These are phyloP conservation scores for Byssochlamys sp. DNA, from an alignment of 2,329 filamentous ascomycete species.

Conservation along the genomic window DNA sequence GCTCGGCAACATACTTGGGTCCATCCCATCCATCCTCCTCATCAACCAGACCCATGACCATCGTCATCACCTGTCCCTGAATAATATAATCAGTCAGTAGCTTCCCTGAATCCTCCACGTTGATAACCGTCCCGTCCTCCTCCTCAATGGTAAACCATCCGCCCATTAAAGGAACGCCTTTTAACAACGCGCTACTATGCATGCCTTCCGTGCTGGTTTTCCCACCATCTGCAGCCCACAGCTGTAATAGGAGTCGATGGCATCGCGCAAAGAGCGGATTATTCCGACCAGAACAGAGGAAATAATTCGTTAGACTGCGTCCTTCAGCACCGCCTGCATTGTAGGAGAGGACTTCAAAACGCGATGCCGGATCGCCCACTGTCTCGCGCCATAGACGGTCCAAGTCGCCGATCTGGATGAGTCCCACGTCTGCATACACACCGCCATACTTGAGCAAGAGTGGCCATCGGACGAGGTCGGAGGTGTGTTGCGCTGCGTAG, in stretches of 20 bases:
- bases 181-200: slow-evolving; percentile 39
- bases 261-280: slow-evolving; percentile 43
- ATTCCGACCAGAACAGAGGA: slow-evolving; percentile 29
- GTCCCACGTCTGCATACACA: slow-evolving; percentile 49
- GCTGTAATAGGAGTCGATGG: slow-evolving; percentile 42
- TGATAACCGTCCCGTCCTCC: slow-evolving; percentile 20
- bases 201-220: slow-evolving; percentile 44
- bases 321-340: slow-evolving; percentile 28
- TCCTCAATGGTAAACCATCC: slow-evolving; percentile 17
- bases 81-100: slow-evolving; percentile 50
- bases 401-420: slow-evolving; percentile 50
- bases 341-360: slow-evolving; percentile 42
- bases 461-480: slow-evolving; percentile 50
- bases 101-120: slow-evolving; percentile 31
- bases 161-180: slow-evolving; percentile 33
- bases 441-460: slow-evolving; percentile 49
- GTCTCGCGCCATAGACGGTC: slow-evolving; percentile 45
- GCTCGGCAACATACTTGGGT: slow-evolving; percentile 40
- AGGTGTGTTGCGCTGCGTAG: slow-evolving; percentile 46
- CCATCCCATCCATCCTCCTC: slow-evolving; percentile 45
- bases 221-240: slow-evolving; percentile 42
- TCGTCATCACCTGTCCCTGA: slow-evolving; percentile 45
- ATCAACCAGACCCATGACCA: slow-evolving; percentile 46
- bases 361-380: slow-evolving; percentile 38
- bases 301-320: slow-evolving; percentile 41